Percentiles rank a stretch among this genome's conserved stretches.
Conservation (phyloP, 2,329 filamentous ascomycete species). For the Penicillium polonicum region DNA sequence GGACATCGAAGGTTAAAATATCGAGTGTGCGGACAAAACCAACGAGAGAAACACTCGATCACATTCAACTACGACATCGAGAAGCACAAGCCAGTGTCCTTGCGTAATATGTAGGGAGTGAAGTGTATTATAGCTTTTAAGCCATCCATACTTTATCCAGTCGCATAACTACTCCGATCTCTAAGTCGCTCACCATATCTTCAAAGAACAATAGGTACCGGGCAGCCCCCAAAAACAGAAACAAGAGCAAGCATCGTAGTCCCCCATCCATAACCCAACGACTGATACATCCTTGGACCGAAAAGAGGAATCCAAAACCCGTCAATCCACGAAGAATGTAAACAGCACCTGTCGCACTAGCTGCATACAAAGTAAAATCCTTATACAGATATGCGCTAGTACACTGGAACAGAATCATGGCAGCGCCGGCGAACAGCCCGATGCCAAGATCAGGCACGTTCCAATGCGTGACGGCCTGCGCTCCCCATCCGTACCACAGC, state of each 20-base stretch:
- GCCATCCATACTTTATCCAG: background rate
- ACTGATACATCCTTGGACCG: constrained; percentile 41
- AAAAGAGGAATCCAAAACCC: constrained; percentile 53
- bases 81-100: too few relatives aligned
- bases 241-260: constrained; percentile 47
- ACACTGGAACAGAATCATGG: constrained; percentile 36
- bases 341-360: constrained; percentile 48
- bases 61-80: too few relatives aligned
- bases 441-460: constrained; percentile 52
- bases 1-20: too few relatives aligned
- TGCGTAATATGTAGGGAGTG: background rate
- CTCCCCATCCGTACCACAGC: constrained; percentile 54
- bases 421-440: constrained; percentile 46
- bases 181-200: constrained; percentile 33
- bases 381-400: constrained; percentile 38
- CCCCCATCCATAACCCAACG: constrained; percentile 39
- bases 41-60: too few relatives aligned
- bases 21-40: too few relatives aligned
- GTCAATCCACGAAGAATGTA: constrained; percentile 48
- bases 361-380: constrained; percentile 47
- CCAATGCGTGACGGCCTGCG: constrained; percentile 47
- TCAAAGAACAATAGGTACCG: constrained; percentile 47
- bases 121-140: background rate
- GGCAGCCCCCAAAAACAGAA: constrained; percentile 35
- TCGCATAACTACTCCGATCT: background rate